phyloP scores from a whole-genome alignment of 2,329 filamentous ascomycete genomes.

The Exophiala spinifera region DNA sequence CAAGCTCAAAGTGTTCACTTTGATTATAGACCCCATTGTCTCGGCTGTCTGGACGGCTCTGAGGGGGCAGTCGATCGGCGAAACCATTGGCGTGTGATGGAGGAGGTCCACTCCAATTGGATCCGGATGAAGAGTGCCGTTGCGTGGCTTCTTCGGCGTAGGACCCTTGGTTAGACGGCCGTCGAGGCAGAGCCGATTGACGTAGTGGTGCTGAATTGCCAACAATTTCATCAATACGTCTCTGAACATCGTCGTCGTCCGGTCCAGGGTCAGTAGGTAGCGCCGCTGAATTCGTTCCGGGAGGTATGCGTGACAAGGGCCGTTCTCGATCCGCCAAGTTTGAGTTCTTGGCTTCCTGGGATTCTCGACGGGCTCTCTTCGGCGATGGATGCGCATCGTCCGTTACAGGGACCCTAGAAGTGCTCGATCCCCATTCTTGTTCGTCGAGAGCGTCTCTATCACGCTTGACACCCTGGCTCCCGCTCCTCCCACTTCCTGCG shows the following conservation, averaged over 20 bases:
- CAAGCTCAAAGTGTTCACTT: constrained; percentile 5
- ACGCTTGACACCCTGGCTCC: constrained; percentile 38
- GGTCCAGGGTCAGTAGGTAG: constrained; percentile 9
- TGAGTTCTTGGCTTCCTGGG: constrained; percentile 23
- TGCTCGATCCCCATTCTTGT: constrained; percentile 17
- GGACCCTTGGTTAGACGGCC: constrained; percentile 8
- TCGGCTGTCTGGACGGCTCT: constrained; percentile 15
- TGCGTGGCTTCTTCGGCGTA: constrained; percentile 1
- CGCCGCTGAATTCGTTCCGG: neutral
- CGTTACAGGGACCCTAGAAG: constrained; percentile 17
- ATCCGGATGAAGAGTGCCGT: constrained; percentile 17
- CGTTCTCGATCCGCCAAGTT: constrained; percentile 17
- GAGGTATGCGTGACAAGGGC: constrained; percentile 19
- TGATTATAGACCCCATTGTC: constrained; percentile 10
- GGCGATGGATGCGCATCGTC: constrained; percentile 20
- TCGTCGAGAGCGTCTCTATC: constrained; percentile 38
- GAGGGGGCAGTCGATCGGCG: constrained; percentile 17
- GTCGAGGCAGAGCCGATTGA: constrained; percentile 27
- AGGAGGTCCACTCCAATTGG: constrained; percentile 12
- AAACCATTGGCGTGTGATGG: constrained; percentile 19
- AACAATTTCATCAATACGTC: constrained; percentile 39
- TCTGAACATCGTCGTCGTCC: constrained; percentile 35
- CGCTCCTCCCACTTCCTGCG: constrained; percentile 32
- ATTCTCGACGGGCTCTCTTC: constrained; percentile 20
- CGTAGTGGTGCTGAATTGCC: constrained; percentile 15